These are phyloP conservation scores for Corylus americana DNA, from an alignment of 306 rosid species.

Conservation along the genomic window DNA sequence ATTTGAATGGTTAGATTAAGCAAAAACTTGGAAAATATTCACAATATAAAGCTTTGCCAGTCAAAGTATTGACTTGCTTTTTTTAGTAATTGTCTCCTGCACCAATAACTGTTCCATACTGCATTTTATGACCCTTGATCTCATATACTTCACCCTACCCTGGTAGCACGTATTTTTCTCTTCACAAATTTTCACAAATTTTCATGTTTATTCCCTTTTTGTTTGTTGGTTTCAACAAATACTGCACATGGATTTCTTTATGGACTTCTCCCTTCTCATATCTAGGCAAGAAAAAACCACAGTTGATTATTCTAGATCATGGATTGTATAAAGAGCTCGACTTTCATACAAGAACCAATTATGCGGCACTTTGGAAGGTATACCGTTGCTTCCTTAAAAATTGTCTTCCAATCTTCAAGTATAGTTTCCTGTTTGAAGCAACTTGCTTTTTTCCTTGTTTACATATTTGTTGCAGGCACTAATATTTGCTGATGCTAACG, in stretches of 20 bases:
- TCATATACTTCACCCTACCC: background rate
- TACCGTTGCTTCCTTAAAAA: background rate
- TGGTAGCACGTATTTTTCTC: background rate
- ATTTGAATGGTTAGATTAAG: background rate
- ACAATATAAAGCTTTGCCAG: background rate
- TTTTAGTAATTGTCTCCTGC: background rate
- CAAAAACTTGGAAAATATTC: background rate
- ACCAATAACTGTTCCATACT: background rate
- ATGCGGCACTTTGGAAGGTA: conserved; percentile 96
- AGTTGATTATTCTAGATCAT: conserved; percentile 86
- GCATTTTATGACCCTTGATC: background rate
- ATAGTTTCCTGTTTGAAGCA: conserved; percentile 7
- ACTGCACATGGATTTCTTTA: background rate
- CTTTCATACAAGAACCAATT: conserved; percentile 64
- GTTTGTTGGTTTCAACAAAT: background rate
- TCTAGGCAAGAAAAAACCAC: conserved; percentile 88
- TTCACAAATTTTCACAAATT: background rate
- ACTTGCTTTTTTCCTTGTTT: conserved; percentile 15
- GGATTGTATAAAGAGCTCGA: conserved; percentile 97
- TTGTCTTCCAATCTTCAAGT: background rate
- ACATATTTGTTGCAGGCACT: conserved; percentile 48
- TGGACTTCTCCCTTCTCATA: conserved; percentile 26
- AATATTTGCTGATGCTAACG: conserved; percentile 76
- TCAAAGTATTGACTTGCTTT: background rate
- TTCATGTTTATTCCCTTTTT: background rate